Evolutionary conservation across 2,329 filamentous ascomycete genomes (phyloP), one percentile per base, ranked within the genome.

Genomic region (Thelonectria discophora): DNA sequence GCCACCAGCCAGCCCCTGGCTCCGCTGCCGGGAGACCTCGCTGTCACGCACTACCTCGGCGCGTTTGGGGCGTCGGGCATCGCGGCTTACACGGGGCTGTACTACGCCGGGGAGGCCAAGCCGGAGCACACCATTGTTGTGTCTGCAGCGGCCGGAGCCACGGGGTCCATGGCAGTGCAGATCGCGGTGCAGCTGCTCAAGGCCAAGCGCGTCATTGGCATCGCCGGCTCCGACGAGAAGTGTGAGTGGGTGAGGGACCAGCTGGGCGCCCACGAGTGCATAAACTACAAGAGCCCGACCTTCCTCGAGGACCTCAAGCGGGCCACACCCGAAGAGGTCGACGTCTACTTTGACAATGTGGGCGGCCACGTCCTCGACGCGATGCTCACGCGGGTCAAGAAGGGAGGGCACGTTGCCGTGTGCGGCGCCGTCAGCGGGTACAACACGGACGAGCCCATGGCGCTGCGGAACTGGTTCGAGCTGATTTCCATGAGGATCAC

Each of bases 251-350:
- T 73, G 3, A 62, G 65, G 50, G 63, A 70, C 2, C 51, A 68
- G 48, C 71, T 73, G 0, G 71, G 71, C 2, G 71, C 71, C 0
- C 66, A 73, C 27, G 71, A 69, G 39, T 73, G 71, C 51, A 58
- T 73, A 58, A 70, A 73, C 69, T 73, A 73, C 62, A 73, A 73
- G 64, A 73, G 70, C 57, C 71, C 70, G 39, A 73, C 66, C 21
- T 73, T 73, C 51, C 30, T 62, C 1, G 64, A 71, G 58, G 71
- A 73, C 1, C 65, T 73, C 43, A 72, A 70, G 58, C 62, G 59
- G 2, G 71, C 53, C 30, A 73, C 71, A 0, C 71, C 71, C 1
- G 58, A 72, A 5, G 71, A 73, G 50, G 71, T 73, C 4, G 71
- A 73, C 42, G 65, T 73, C 3, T 73, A 72, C 62, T 73, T 73